Base-by-base conservation (phyloP, 192 early-diverging fungal species). In the Hyaloraphidium curvatum region DNA sequence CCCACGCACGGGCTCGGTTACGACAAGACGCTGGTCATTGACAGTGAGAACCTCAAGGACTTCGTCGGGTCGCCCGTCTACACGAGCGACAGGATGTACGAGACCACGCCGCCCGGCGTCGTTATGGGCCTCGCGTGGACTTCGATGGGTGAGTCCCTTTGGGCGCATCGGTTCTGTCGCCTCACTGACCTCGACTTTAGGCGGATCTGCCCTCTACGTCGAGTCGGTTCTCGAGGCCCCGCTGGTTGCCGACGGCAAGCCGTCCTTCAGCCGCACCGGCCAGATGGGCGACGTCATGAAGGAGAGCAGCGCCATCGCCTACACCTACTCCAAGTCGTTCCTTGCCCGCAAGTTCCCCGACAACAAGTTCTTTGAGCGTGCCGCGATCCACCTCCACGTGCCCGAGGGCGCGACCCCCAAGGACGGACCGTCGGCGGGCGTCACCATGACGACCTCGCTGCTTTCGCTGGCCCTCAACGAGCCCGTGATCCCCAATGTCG, bases 231-330 rank as follows among this genome's bases (percentile, higher is more conserved):
- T 91, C 0, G 88, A 94, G 43, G 79, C 83, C 2, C 65, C 71
- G 7, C 55, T 89, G n/a, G 56, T 64, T 16, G 68, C 72, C 17
- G 72, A 68, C 41, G 74, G 59, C 21, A 73, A 66, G 52, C 75
- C 81, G 5, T 66, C 72, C 5, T 75, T 98, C 48, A 72, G 80
- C 51, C 81, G 80, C 40, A 97, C 94, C 2, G 94, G 91, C 17
- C 91, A 98, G 67, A 72, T 98, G 62, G 94, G 94, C 39, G 91
- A 93, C 63, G 94, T 98, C 28, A 98, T 98, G 91, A 98, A 98
- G 72, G 94, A 98, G 63, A 87, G 83, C 22, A 79, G 83, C 4
- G 83, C 78, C 11, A 90, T 98, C 53, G 90, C 94, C 0, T 98
- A 98, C 71, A 95, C 94, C 0, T 98, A 75, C 70, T 82, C 89